A percentile compares a stretch with the other conserved stretches of the same genome.
These are phyloP conservation scores for Scheffersomyces titani DNA, from an alignment of 1,139 yeast genomes.

Conservation along the genomic window DNA sequence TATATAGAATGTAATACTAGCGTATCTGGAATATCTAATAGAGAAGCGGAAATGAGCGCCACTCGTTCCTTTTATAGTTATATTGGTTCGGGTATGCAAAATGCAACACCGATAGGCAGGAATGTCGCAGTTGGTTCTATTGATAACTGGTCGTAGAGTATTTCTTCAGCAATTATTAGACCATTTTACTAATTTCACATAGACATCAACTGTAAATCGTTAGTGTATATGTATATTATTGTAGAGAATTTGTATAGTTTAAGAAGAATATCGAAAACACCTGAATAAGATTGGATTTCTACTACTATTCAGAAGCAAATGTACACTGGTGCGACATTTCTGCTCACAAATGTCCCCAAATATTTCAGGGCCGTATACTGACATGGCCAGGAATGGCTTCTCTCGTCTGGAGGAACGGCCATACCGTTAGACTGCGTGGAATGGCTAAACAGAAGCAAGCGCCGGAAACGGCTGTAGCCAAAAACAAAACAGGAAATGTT, in stretches of 20 bases:
- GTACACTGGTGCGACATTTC: background rate
- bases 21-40: background rate
- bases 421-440: background rate
- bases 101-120: background rate
- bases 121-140: background rate
- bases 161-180: no score
- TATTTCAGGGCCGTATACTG: background rate
- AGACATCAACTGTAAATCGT: no score
- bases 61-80: background rate
- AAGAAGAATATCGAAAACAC: no score
- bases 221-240: no score
- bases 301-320: no score
- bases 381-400: background rate
- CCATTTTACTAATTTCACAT: no score
- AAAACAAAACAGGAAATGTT: no score
- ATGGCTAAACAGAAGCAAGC: background rate
- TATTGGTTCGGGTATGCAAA: background rate
- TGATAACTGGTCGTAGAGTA: no score
- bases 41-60: background rate
- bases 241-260: no score
- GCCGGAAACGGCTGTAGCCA: background rate
- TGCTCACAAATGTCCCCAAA: background rate
- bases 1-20: background rate
- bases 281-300: no score
- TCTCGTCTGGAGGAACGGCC: background rate